Evolutionary conservation across 352 stramenopile genomes (phyloP), one percentile per base, ranked within the genome.

Genomic region (Achlya hypogyna): DNA sequence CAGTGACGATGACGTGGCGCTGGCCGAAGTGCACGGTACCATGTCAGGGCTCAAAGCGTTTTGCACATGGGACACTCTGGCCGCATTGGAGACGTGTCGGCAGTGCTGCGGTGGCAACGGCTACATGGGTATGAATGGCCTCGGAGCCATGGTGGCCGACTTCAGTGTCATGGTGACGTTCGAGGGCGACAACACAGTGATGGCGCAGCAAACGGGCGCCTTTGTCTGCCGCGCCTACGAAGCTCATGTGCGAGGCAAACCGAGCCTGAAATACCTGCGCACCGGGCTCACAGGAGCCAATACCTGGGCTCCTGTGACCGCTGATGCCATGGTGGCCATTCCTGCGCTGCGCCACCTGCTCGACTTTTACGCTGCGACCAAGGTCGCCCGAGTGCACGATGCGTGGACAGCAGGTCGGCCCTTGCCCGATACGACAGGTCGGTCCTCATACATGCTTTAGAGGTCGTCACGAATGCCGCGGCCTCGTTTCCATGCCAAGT

Each of bases 101-200:
- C 97, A 98, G 72, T 83, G 86, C 56, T 98, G 96, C 75, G 96
- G 96, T 20, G 96, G 96, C 43, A 95, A 97, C 65, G 96, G 96
- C 6, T 98, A 97, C 77, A 87, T 96, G 51, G 70, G 84, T 12
- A 90, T 87, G 65, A 97, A 83, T 42, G 95, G 89, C 5, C 75
- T 99, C 20, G 85, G 93, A 2, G 85, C 96, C 51, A 69, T 98
- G 22, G 76, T 97, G 10, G 88, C 88, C 0, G 93, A 96, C 53
- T 98, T 98, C 59, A 89, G 97, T 2, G 93, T 98, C 69, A 97
- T 96, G 62, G 95, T 96, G 47, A 98, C 95, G 1, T 97, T 98
- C 27, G 95, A 98, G 64, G 96, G 96, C 31, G 94, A 98, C 73
- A 98, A 98, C 76, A 93, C 96, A 22, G 97, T 99, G 78, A 88